Conservation (phyloP, 768 basidiomycete species). For the Russula vinacea region DNA sequence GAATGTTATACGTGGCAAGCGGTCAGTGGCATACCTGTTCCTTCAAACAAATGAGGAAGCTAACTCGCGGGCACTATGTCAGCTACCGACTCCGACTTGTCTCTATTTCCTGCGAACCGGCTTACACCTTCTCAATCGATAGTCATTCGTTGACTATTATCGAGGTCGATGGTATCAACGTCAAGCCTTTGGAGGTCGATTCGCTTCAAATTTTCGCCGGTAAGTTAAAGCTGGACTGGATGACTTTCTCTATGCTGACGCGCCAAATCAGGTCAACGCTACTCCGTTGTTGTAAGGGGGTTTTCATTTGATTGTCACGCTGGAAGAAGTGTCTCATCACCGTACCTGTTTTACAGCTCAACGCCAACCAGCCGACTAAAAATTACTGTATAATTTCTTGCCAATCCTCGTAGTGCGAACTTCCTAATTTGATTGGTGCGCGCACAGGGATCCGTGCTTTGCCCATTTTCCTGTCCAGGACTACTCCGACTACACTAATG, state of each 20-base stretch:
- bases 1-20: conserved; percentile 38
- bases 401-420: background rate
- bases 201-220: conserved; percentile 33
- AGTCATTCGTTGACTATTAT: conserved; percentile 34
- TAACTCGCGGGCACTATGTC: conserved; percentile 24
- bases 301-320: background rate
- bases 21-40: conserved; percentile 19
- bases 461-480: background rate
- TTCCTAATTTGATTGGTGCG: background rate
- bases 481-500: conserved; percentile 17
- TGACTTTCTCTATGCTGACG: background rate
- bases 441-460: conserved; percentile 21
- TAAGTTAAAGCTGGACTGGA: background rate
- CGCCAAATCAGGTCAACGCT: conserved; percentile 29
- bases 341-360: conserved; percentile 3
- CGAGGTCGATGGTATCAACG: conserved; percentile 33
- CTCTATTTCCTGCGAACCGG: conserved; percentile 46
- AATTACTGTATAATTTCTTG: conserved; percentile 16
- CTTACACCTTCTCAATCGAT: conserved; percentile 34
- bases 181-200: conserved; percentile 32
- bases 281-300: conserved; percentile 34
- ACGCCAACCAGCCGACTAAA: conserved; percentile 28
- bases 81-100: conserved; percentile 56
- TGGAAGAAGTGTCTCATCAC: background rate
- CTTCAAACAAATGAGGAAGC: background rate